Base-by-base conservation (phyloP, 2,329 filamentous ascomycete species). In the Fusarium xylarioides region DNA sequence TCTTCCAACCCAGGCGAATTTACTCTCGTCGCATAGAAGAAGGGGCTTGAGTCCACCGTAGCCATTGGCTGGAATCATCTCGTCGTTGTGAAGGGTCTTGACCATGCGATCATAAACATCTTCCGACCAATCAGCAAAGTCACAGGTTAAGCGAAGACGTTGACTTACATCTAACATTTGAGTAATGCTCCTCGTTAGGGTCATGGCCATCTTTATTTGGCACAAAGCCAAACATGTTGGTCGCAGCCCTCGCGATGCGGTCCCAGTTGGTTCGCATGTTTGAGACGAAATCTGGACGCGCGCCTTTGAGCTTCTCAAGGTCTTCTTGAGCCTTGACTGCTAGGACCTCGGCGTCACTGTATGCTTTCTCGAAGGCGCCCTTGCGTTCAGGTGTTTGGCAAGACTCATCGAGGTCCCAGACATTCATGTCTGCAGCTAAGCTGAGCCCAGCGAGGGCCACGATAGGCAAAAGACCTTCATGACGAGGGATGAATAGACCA, bases 381-480 rank as follows among this genome's bases (percentile, higher is more conserved):
- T 35, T 30, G 1, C 37, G 54, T 18, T 63, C 61, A 1, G 60
- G 12, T 6, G 53, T 59, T 40, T 63, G 53, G 9, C 60, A 63
- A 47, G 60, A 63, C 12, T 63, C 60, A 40, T 63, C 60, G 2
- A 58, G 28, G 11, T 63, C 60, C 60, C 60, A 63, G 1, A 63
- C 34, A 21, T 38, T 63, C 18, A 46, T 37, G 15, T 63, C 53
- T 14, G 42, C 60, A 9, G 60, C 40, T 19, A 47, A 16, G 9
- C 53, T 9, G 5, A 47, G n/a, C n/a, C 60, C 42, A 15, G 53
- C 42, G 11, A 63, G 26, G 42, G 37, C 21, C 11, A 34, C 4
- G 8, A 59, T 21, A 2, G 34, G 53, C 2, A 59, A 38, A 23
- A 40, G 12, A 47, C 8, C 19, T n/a, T 63, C 60, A 63, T 63